Evolutionary conservation across 768 basidiomycete genomes (phyloP), one percentile per base, ranked within the genome.

Genomic region (Trametes cinnabarina): DNA sequence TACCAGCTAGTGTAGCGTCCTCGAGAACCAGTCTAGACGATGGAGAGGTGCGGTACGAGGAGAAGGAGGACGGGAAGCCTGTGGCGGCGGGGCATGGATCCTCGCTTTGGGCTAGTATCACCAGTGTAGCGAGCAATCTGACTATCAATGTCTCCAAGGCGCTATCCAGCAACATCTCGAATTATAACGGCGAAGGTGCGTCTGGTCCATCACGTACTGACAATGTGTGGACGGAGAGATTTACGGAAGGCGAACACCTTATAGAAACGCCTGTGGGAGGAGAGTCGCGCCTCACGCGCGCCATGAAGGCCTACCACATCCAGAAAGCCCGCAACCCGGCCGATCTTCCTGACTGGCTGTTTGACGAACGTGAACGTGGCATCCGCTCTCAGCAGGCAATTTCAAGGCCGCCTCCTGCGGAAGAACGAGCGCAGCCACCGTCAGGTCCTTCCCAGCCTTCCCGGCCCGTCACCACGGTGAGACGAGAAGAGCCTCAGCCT

Each of bases 341-440:
- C 26, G 85, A 87, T 65, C 77, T 88, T 19, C 86, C 87, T 10
- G 71, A 76, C 8, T 88, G 86, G 87, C 76, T 89, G 17, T 87
- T 88, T 56, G 78, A 78, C 42, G 82, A 79, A 53, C 75, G 71
- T 40, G 85, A 87, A 64, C 78, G 82, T 41, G 75, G 75, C 57
- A 61, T 47, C 43, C 60, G 39, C 58, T 55, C 19, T 57, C 61
- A n/a, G 44, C 63, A 42, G 35, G 12, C 62, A 11, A 20, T 47
- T 23, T 10, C 23, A 32, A 46, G 22, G 35, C 50, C 32, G 28
- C 54, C 66, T 15, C 57, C 61, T 26, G 53, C 59, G 35, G 58
- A 62, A 46, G 57, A 59, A 19, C 49, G 28, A 5, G 41, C 25
- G 30, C 46, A 51, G 57, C 46, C 55, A 63, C 67, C 9, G 35